Evolutionary conservation across 2,329 filamentous ascomycete species (phyloP), one percentile per base, ranked within the genome.

Genomic region (Annulohypoxylon truncatum): DNA sequence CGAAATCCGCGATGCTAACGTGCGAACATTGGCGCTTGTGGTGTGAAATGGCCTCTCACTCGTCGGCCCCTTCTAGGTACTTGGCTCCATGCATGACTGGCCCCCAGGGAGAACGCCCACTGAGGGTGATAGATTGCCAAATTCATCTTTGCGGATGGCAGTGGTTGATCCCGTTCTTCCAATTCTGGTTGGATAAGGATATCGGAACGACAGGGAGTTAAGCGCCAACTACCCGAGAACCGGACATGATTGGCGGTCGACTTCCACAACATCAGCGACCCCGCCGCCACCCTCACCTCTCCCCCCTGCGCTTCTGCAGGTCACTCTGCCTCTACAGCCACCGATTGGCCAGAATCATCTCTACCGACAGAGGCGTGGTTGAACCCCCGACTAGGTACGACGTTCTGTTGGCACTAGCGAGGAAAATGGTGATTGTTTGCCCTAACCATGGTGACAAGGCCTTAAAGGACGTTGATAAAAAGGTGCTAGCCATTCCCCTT

Each of bases 21-120:
- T 74, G 73, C 74, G 61, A 70, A 72, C 62, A 75, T 78, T 78
- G 80, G 79, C 77, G 77, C 80, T 78, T 77, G 71, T 61, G 59
- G 71, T 78, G 77, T 80, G 77, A 78, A 77, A 75, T 78, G 74
- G 76, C 76, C 72, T 78, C 78, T 80, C 73, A 82, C 80, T 83
- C 79, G 81, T 78, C 79, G 66, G 71, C 67, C 64, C 66, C 67
- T 69, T 31, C 61, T 72, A 77, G 76, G 75, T 72, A 78, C 64
- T 73, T 77, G 79, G 78, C 69, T 71, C 61, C 68, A 71, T 74
- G 74, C 73, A 82, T 82, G 74, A 79, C 67, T 72, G 73, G 73
- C 67, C 74, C 72, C 75, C 74, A 72, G 73, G 74, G 77, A 79
- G 77, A 79, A 80, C 77, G 79, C 75, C 79, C 75, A 77, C 62